A percentile compares a stretch with the other conserved stretches of the same genome.
These are phyloP conservation scores for Ilyonectria mors-panacis DNA, from an alignment of 2,329 filamentous ascomycete genomes.

Conservation along the genomic window DNA sequence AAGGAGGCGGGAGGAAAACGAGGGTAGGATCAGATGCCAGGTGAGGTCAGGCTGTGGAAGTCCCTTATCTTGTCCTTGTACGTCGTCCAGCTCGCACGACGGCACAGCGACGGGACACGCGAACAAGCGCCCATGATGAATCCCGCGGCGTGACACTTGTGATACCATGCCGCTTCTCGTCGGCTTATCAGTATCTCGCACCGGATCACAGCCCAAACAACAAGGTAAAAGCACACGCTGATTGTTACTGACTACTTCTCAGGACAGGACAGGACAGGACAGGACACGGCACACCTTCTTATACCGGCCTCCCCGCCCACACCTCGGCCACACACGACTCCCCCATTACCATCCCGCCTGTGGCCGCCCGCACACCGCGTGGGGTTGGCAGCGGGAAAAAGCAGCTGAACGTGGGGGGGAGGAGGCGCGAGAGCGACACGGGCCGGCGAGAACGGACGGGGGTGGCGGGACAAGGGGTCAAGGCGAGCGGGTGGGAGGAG, in stretches of 20 bases:
- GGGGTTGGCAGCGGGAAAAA: conserved; percentile 6
- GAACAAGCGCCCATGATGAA: background rate
- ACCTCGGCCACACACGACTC: background rate
- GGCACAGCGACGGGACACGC: background rate
- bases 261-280: background rate
- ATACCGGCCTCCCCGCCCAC: conserved; percentile 1
- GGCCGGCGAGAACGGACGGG: background rate
- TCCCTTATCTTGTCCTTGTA: background rate
- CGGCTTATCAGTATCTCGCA: background rate
- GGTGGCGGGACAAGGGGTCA: background rate
- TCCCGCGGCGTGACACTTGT: background rate
- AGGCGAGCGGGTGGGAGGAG: conserved; percentile 1
- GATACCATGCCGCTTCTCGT: background rate
- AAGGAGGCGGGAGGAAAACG: background rate
- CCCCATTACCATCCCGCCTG: conserved; percentile 5
- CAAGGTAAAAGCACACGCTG: background rate
- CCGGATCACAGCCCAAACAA: background rate
- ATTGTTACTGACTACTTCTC: background rate
- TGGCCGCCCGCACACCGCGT: conserved; percentile 8
- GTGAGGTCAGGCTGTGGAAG: background rate
- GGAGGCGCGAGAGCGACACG: background rate
- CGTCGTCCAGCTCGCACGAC: background rate
- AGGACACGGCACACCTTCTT: conserved; percentile 8
- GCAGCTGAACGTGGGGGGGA: background rate
- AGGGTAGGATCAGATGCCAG: background rate